Percentiles rank a stretch among this genome's conserved stretches.
These are phyloP conservation scores for Fusarium nanum DNA, from an alignment of 2,329 filamentous ascomycete species.

Conservation along the genomic window DNA sequence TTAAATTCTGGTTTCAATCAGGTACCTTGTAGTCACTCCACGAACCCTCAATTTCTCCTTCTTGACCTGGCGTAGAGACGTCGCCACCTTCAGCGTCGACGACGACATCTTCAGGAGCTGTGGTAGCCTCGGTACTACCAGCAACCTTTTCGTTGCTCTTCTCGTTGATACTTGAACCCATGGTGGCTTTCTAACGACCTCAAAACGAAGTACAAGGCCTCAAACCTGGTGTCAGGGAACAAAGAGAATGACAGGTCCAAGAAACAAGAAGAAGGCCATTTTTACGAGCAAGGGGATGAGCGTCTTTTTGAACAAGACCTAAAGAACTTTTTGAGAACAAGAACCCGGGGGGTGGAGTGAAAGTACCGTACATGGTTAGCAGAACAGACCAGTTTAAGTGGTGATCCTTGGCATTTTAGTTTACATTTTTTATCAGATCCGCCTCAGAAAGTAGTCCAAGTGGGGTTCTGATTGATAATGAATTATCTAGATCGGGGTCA, in stretches of 20 bases:
- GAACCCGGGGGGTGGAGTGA: conserved; percentile 33
- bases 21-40: conserved; percentile 44
- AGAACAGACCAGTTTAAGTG: conserved; percentile 18
- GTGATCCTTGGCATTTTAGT: conserved; percentile 41
- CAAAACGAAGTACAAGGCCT: conserved; percentile 1
- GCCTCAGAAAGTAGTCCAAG: conserved; percentile 13
- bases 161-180: conserved; percentile 27
- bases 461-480: conserved; percentile 39
- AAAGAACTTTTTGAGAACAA: conserved; percentile 20
- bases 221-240: neutral
- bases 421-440: conserved; percentile 40
- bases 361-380: neutral
- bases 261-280: neutral
- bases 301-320: conserved; percentile 26
- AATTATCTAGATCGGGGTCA: conserved; percentile 18
- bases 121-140: conserved; percentile 1
- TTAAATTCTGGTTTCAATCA: neutral
- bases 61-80: conserved; percentile 12
- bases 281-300: conserved; percentile 10
- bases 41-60: conserved; percentile 33
- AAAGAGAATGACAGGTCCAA: neutral
- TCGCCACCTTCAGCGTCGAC: conserved; percentile 11
- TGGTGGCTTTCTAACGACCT: conserved; percentile 2
- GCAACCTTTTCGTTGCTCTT: conserved; percentile 31
- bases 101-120: conserved; percentile 22